phyloP scores from a whole-genome alignment of 202 grass and related monocot species.

The Panicum virgatum region DNA sequence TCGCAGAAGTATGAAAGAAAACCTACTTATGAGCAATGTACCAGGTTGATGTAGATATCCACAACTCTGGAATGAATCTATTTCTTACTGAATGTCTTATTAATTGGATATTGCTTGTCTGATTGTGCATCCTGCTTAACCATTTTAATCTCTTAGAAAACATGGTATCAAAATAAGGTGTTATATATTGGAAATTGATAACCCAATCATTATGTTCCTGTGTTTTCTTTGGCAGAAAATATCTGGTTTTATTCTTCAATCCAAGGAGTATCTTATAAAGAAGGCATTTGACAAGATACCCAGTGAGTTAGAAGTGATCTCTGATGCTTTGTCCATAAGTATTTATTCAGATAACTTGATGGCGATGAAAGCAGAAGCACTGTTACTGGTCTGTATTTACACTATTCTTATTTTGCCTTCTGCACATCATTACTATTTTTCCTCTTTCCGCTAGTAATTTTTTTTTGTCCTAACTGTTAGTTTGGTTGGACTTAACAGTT shows the following conservation, averaged over 20 bases:
- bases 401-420: slow-evolving; percentile 40
- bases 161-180: slow-evolving; percentile 11
- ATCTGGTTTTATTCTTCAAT: slow-evolving; percentile 57
- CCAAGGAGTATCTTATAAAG: slow-evolving; percentile 57
- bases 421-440: slow-evolving; percentile 26
- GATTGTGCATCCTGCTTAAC: slow-evolving; percentile 13
- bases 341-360: slow-evolving; percentile 78
- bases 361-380: slow-evolving; percentile 86
- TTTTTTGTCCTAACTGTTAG: slow-evolving; percentile 34
- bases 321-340: slow-evolving; percentile 69
- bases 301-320: slow-evolving; percentile 67
- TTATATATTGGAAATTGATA: slow-evolving; percentile 27
- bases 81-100: not conserved
- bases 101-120: slow-evolving; percentile 1
- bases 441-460: not conserved
- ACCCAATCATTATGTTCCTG: slow-evolving; percentile 30
- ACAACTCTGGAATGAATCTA: not conserved
- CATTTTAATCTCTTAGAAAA: slow-evolving; percentile 12
- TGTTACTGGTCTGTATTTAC: slow-evolving; percentile 72
- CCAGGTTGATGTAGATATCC: slow-evolving; percentile 13
- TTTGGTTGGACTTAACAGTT: slow-evolving; percentile 55
- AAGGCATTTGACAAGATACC: slow-evolving; percentile 57
- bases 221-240: slow-evolving; percentile 60
- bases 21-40: slow-evolving; percentile 22
- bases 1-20: not conserved